Conservation (phyloP, 2,329 filamentous ascomycete species). For the Tolypocladium endophyticum region DNA sequence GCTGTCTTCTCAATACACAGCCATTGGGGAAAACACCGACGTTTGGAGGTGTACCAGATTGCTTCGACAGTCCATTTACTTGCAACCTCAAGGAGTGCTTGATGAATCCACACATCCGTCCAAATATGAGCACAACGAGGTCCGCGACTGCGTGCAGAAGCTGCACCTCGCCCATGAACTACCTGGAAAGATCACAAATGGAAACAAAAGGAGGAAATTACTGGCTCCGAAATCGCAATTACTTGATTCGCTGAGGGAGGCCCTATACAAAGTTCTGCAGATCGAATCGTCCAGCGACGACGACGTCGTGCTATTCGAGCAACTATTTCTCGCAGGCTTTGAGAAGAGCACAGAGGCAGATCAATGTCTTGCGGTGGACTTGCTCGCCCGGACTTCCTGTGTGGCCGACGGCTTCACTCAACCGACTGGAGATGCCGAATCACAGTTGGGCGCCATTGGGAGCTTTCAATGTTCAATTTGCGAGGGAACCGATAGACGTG, state of each 20-base stretch:
- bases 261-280: slow-evolving; percentile 18
- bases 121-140: slow-evolving; percentile 15
- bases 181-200: slow-evolving; percentile 4
- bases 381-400: slow-evolving; percentile 41
- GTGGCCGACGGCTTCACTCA: slow-evolving; percentile 8
- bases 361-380: slow-evolving; percentile 41
- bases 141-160: slow-evolving; percentile 16
- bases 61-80: slow-evolving; percentile 15
- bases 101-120: slow-evolving; percentile 15
- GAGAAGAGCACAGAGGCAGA: slow-evolving; percentile 32
- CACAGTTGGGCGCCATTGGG: not conserved
- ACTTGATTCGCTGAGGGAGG: slow-evolving; percentile 8
- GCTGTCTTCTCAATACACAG: slow-evolving; percentile 18
- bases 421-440: not conserved
- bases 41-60: slow-evolving; percentile 23
- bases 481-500: slow-evolving; percentile 3
- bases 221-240: slow-evolving; percentile 8
- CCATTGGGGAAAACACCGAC: slow-evolving; percentile 24
- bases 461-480: slow-evolving; percentile 14
- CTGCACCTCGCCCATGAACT: slow-evolving; percentile 16
- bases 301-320: slow-evolving; percentile 18
- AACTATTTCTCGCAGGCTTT: slow-evolving; percentile 31
- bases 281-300: slow-evolving; percentile 10
- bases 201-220: slow-evolving; percentile 20
- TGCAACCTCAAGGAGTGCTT: slow-evolving; percentile 8